Base-by-base conservation (phyloP, 345 rosid genomes). In the Eucalyptus cloeziana region DNA sequence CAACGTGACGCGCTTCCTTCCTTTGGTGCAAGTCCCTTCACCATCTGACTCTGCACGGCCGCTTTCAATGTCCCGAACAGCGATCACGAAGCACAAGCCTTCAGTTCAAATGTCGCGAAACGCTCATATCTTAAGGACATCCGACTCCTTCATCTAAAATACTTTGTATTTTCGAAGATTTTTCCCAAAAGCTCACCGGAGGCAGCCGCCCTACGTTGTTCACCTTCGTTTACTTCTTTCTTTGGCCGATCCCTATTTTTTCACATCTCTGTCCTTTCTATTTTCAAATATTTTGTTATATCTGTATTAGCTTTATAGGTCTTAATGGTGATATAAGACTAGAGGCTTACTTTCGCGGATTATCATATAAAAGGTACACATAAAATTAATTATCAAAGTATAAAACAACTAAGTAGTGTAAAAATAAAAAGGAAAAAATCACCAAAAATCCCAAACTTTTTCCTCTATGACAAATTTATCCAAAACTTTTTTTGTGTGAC, bases 381-480 rank as follows among this genome's bases (percentile, higher is more conserved):
- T 4, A 56, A 56, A 24, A 56, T 56, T 56, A 56, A 56, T 24
- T 56, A 56, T 56, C 13, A 56, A 56, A 24, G 30, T 56, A 56
- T 24, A 56, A 24, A 10, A 56, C 62, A 56, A 56, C 3, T 9
- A 9, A 56, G 0, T 56, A 24, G 1, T 24, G 13, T 24, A 56
- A 24, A 56, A 56, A 22, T 56, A 10, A 52, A 52, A 52, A 52
- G 24, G 10, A 19, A 52, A 52, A 19, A 1, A 0, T 0, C 1
- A 0, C 2, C 0, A 52, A 52, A 52, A 52, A 19, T 52, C 58
- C 4, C 24, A 19, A 52, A 52, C 10, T 3, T 52, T 52, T 0
- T 52, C 0, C 1, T 2, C 0, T 52, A 19, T 52, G 10, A 52
- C 4, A 52, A 52, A 19, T 52, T 52, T 52, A 52, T 0, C 1